These are phyloP conservation scores for Penicillium rolfsii DNA, from an alignment of 2,329 filamentous ascomycete genomes.

Conservation along the genomic window DNA sequence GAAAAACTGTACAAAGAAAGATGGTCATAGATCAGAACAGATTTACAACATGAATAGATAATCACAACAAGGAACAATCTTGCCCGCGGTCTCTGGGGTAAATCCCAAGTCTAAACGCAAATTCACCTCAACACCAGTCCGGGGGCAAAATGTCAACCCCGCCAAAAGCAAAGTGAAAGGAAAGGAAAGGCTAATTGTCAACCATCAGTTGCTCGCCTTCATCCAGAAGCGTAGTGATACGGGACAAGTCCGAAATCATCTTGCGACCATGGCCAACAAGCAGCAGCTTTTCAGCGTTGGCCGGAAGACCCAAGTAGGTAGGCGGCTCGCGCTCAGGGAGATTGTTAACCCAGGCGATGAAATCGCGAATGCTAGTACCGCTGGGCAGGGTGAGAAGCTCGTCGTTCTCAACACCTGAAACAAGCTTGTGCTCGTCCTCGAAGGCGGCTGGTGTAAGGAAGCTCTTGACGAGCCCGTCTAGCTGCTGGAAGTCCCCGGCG, in stretches of 20 bases:
- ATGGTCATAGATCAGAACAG: slow-evolving; percentile 8
- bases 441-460: slow-evolving; percentile 88
- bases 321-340: slow-evolving; percentile 95
- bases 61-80: slow-evolving; percentile 7
- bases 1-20: slow-evolving; percentile 20
- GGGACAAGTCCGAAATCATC: slow-evolving; percentile 81
- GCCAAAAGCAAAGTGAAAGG: slow-evolving; percentile 3
- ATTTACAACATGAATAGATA: slow-evolving; percentile 14
- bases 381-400: slow-evolving; percentile 73
- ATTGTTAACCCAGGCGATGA: slow-evolving; percentile 86
- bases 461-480: slow-evolving; percentile 72
- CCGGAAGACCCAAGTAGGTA: slow-evolving; percentile 88
- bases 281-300: slow-evolving; percentile 94
- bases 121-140: slow-evolving; percentile 13
- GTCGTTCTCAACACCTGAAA: slow-evolving; percentile 66
- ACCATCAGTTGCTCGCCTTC: slow-evolving; percentile 90
- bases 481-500: slow-evolving; percentile 75
- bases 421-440: slow-evolving; percentile 87
- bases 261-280: slow-evolving; percentile 84
- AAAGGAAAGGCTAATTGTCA: slow-evolving; percentile 51
- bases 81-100: slow-evolving; percentile 20
- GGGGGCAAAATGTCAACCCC: slow-evolving; percentile 7
- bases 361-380: slow-evolving; percentile 81
- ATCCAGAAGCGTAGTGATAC: slow-evolving; percentile 84
- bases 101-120: slow-evolving; percentile 12